Conservation (phyloP, 2,329 filamentous ascomycete genomes). For the Penicillium sp. region DNA sequence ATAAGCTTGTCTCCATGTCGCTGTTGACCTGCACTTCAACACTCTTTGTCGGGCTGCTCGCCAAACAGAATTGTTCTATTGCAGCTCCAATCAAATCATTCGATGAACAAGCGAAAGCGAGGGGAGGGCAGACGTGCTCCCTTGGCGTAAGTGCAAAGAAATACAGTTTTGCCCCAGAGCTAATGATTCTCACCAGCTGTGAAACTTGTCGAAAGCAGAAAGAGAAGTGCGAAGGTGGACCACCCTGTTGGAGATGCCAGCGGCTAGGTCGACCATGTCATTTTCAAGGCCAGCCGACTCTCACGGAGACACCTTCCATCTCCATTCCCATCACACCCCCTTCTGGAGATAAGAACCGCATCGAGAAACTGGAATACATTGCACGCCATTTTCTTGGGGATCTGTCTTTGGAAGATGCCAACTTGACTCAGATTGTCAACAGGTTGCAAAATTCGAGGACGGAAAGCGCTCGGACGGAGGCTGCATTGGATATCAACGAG, state of each 20-base stretch:
- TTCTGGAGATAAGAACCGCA: neutral
- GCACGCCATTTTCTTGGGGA: slow-evolving; percentile 18
- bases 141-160: slow-evolving; percentile 11
- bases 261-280: slow-evolving; percentile 52
- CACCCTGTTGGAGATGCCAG: slow-evolving; percentile 54
- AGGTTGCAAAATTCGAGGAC: slow-evolving; percentile 3
- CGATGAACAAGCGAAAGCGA: slow-evolving; percentile 11
- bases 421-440: slow-evolving; percentile 9
- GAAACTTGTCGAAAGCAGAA: slow-evolving; percentile 56
- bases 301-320: slow-evolving; percentile 25
- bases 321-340: neutral
- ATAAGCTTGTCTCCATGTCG: neutral
- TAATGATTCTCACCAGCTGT: slow-evolving; percentile 41
- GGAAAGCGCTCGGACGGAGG: slow-evolving; percentile 1
- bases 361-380: slow-evolving; percentile 13
- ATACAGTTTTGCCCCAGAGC: neutral
- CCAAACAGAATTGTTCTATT: too few relatives aligned
- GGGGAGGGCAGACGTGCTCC: slow-evolving; percentile 14
- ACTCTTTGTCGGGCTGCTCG: neutral
- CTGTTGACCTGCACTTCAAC: neutral
- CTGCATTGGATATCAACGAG: slow-evolving; percentile 13
- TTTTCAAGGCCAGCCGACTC: slow-evolving; percentile 40
- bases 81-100: too few relatives aligned
- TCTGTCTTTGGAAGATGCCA: slow-evolving; percentile 14
- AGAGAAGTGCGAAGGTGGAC: slow-evolving; percentile 58